phyloP scores from a whole-genome alignment of 1,284 basidiomycete genomes.

The Stereum hirsutum region DNA sequence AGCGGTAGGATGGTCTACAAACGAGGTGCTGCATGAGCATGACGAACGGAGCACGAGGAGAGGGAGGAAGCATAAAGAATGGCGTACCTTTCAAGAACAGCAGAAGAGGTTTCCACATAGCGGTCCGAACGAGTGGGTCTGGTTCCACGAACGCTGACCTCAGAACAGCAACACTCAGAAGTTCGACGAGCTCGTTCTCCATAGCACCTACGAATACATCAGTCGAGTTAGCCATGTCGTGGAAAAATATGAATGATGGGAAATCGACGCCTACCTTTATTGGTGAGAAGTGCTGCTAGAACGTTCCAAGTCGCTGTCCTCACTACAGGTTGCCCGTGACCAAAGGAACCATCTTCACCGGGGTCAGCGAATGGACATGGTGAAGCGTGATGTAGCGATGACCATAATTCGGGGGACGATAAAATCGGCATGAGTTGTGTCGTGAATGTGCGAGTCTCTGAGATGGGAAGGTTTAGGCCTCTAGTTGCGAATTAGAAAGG shows the following conservation, averaged over 20 bases:
- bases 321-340: conserved; percentile 55
- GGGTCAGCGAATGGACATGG: conserved; percentile 34
- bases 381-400: conserved; percentile 37
- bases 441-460: conserved; percentile 11
- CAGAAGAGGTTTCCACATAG: conserved; percentile 65
- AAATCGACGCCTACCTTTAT: conserved; percentile 35
- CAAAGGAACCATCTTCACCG: conserved; percentile 38
- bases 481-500: conserved; percentile 7
- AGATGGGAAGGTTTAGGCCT: background rate
- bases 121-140: conserved; percentile 55
- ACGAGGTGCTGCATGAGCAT: too few species aligned
- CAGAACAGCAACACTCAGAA: conserved; percentile 52
- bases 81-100: conserved; percentile 61
- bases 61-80: background rate
- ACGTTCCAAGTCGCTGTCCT: conserved; percentile 57
- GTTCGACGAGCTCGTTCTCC: conserved; percentile 27
- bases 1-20: conserved; percentile 47
- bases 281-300: conserved; percentile 32
- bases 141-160: conserved; percentile 73
- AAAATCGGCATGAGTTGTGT: conserved; percentile 30
- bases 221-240: background rate
- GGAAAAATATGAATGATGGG: background rate
- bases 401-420: conserved; percentile 50
- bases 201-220: conserved; percentile 23
- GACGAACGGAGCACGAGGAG: background rate